Conservation (phyloP, 805 yeast species). For the Metschnikowia koreensis region DNA sequence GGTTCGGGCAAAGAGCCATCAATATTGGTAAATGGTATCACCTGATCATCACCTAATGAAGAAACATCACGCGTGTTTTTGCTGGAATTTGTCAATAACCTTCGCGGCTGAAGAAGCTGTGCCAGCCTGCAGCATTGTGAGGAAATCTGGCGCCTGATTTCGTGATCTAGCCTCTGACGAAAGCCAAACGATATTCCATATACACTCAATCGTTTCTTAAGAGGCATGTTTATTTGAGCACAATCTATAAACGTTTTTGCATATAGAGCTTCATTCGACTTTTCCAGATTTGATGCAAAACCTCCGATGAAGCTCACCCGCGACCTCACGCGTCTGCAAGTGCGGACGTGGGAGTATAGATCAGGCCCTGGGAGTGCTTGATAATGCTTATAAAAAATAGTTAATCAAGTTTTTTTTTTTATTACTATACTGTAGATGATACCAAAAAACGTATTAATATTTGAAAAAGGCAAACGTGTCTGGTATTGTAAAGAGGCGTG, state of each 20-base stretch:
- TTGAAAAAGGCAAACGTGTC: no score
- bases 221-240: not conserved
- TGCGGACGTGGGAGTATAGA: not conserved
- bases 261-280: not conserved
- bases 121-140: not conserved
- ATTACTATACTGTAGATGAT: no score
- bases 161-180: not conserved
- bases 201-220: not conserved
- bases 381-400: no score
- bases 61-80: not conserved
- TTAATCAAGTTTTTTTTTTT: no score
- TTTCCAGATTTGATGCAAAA: not conserved
- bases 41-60: not conserved
- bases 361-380: not conserved
- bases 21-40: not conserved
- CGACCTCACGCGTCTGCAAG: slow-evolving; percentile 4
- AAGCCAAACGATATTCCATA: not conserved
- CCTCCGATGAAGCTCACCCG: not conserved
- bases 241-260: not conserved
- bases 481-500: no score
- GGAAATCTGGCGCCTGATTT: not conserved
- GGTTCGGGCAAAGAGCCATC: not conserved
- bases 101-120: not conserved
- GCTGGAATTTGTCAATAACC: not conserved
- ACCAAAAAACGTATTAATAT: no score